Base-by-base conservation (phyloP, 495 filamentous ascomycete species). In the Penicillium subrubescens region DNA sequence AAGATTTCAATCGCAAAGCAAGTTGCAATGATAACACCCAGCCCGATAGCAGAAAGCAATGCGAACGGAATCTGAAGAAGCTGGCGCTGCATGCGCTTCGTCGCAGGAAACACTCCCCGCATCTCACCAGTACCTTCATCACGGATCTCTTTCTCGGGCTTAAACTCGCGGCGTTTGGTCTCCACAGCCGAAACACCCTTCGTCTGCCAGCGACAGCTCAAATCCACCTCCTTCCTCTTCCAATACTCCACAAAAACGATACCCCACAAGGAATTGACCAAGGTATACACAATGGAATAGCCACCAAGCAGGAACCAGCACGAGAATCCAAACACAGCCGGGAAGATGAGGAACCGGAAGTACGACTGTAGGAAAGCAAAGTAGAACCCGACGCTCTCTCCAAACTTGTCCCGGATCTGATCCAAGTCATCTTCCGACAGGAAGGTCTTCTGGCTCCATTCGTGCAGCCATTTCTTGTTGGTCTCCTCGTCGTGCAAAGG, bases 1-100 rank as follows among this genome's bases (percentile, higher is more conserved):
- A 98, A 97, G 51, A 99, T 92, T 74, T 99, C 95, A 73, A 99
- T 97, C 0, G 88, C 88, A 75, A 98, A 98, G 71, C 93, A 96
- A 27, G 87, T 88, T 0, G 89, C 89, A 69, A 97, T 97, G 55
- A 98, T 82, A 3, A 86, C 84, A 0, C 94, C 95, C 5, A 99
- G 81, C 1, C 90, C 83, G 11, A 84, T 63, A 10, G 86, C 79
- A 25, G 92, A 89, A 5, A 87, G 81, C 41, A 96, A 66, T 0
- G 94, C 93, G 77, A 99, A 99, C 1, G 95, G 95, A 15, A 97
- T 81, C 73, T 96, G 92, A 27, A 98, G 83, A 34, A 94, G 68
- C 78, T 99, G 95, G 21, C 91, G 83, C 58, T 84, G 74, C 23
- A 98, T 79, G 48, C 96, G 84, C 77, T 92, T 96, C 5, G 84